Evolutionary conservation across 371 early-diverging fungal genomes (phyloP), one percentile per base, ranked within the genome.

Genomic region (Parasitella parasitica): DNA sequence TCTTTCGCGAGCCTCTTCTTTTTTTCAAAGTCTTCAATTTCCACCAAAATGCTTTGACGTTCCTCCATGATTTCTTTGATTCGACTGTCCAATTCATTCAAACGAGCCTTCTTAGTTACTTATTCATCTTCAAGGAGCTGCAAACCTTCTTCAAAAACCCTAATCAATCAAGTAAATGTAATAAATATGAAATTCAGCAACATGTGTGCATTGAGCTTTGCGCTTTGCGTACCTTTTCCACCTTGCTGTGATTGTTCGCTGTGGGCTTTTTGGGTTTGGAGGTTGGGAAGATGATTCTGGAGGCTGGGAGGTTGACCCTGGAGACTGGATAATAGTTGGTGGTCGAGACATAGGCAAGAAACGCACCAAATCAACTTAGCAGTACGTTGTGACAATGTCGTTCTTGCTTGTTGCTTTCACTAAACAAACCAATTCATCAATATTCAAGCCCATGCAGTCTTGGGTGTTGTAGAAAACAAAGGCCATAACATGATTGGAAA

Each of bases 111-210:
- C 61, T 61, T 61, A 41, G 41, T 54, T 34, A 46, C 48, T 5
- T 43, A 43, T 54, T 54, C 46, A 61, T 61, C 54, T 43, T 61
- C 54, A 61, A 61, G 61, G 43, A 61, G 61, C 61, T 53, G 46
- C 54, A 61, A 52, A 28, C 60, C 52, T 60, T 60, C 53, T 52
- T 52, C 60, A 60, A 60, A 53, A 32, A 60, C 53, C 32, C 60
- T 60, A 60, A 60, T 37, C 53, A 52, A 60, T 60, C 60, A 52
- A 60, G 60, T 58, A 58, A 58, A 60, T 60, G 32, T 39, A 39
- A 60, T 28, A 36, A 50, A 59, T 52, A 60, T 39, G 38, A 37
- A 37, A 37, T 37, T 13, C 38, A 37, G 16, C 38, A 37, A 37
- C 13, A 37, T 37, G 3, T 50, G 20, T 53, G 60, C 60, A 53